Evolutionary conservation across 2,329 filamentous ascomycete genomes (phyloP), one percentile per base, ranked within the genome.

Genomic region (Cryphonectria parasitica): DNA sequence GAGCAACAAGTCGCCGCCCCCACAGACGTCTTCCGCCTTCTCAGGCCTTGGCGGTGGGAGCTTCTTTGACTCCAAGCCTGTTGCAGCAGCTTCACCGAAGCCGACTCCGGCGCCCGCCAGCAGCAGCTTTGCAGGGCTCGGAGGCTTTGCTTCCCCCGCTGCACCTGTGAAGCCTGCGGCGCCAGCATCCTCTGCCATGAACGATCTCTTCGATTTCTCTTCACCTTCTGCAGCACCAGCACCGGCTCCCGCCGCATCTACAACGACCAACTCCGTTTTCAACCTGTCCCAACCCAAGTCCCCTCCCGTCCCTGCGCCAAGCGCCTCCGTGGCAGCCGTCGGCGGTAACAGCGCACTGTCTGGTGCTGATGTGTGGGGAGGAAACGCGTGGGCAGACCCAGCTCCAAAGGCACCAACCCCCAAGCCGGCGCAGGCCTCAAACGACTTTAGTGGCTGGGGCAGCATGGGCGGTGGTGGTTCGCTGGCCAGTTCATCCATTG

Each of bases 181-280:
- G 67, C 76, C 85, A 19, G 79, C 86, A 2, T 85, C 86, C 13
- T 88, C 89, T 41, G 87, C 89, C 22, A 89, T 96, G 76, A 90
- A 90, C 64, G 93, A 97, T 77, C 85, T 98, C 1, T 95, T 98
- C 77, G 93, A 95, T 77, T 88, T 97, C 74, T 88, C 89, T 8
- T 82, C 88, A 0, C 75, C 84, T 25, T 76, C 84, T 5, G 76
- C 83, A 19, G 79, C 86, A 58, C 75, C 86, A 66, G 75, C 82
- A 72, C 76, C 84, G 61, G 76, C 81, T 5, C 77, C 83, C 22
- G 77, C 82, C 10, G 69, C 81, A 45, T 77, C 83, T 62, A 79
- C 81, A 54, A 72, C 78, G 28, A 79, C 86, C 39, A 86, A 81
- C 77, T 96, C 93, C 2, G 91, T 94, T 6, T 98, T 98, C 82